Evolutionary conservation across 2,329 filamentous ascomycete genomes (phyloP), one percentile per base, ranked within the genome.

Genomic region (Pyricularia pennisetigena): DNA sequence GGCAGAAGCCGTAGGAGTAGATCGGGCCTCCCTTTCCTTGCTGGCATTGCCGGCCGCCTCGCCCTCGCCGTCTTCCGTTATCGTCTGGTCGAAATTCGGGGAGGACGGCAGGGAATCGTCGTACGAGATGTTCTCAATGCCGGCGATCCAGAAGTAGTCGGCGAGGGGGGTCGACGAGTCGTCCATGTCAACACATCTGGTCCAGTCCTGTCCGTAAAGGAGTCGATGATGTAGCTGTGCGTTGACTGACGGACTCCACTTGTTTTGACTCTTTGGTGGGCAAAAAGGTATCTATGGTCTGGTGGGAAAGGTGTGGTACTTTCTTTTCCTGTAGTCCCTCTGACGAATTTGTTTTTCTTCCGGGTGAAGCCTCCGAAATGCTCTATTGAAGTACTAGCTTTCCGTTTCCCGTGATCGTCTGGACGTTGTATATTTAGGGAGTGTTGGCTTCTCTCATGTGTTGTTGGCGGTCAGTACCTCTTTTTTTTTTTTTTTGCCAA

Each of bases 91-190:
- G 72, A 87, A 80, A 69, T 80, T 78, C 71, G 77, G 77, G 69
- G 71, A 78, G 71, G 78, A 75, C 62, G 75, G 78, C 67, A 78
- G 78, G 73, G 80, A 76, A 72, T 90, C 88, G 70, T 86, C 83
- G 79, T 90, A 90, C 68, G 85, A 83, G 72, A 90, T 83, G 70
- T 86, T 85, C 78, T 90, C 88, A 78, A 91, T 83, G 74, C 88
- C 88, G 72, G 88, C 88, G 76, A 91, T 90, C 88, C 88, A 91
- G 78, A 91, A 91, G 80, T 91, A 91, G 78, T 91, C 88, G 78
- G 88, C 88, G 76, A 91, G 82, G 75, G 88, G 88, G 71, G 83
- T 83, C 71, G 87, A 88, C 69, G 86, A 82, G 79, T 78, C 81
- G 75, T 87, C 85, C 85, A 88, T 88, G 80, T 79, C 83, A 80